Evolutionary conservation across 2,329 filamentous ascomycete species (phyloP).

Genomic region (Podosphaera aphanis): DNA sequence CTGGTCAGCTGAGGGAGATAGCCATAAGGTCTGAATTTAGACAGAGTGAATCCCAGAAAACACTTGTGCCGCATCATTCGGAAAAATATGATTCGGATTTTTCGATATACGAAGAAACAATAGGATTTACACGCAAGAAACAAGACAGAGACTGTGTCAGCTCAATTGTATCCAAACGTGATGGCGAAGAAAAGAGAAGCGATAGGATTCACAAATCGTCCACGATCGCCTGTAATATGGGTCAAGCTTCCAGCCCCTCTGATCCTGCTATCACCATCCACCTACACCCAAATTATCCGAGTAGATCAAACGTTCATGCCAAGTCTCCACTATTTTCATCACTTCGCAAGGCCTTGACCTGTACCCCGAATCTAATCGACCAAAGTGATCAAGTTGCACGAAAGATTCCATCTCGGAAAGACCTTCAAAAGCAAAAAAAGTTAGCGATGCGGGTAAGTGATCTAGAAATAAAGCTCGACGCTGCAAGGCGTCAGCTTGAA

Average conservation of each 20-base stretch:
- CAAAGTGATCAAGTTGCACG: not conserved
- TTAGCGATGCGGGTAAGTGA: constrained; percentile 35
- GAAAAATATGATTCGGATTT: constrained; percentile 14
- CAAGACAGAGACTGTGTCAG: not conserved
- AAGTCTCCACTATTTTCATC: constrained; percentile 7
- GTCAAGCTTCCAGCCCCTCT: not conserved
- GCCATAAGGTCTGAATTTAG: constrained; percentile 6
- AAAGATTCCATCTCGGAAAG: constrained; percentile 26
- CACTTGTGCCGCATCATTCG: not conserved
- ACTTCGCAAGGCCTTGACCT: constrained; percentile 6
- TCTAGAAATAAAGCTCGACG: constrained; percentile 31
- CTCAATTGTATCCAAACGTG: constrained; percentile 3
- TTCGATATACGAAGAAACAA: constrained; percentile 5
- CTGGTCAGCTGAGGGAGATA: constrained; percentile 20
- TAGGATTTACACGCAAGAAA: not conserved
- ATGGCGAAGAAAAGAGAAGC: constrained; percentile 6
- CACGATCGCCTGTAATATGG: not conserved
- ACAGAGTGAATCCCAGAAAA: not conserved
- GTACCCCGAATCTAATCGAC: not conserved
- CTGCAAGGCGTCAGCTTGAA: constrained; percentile 27
- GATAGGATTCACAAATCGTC: constrained; percentile 7
- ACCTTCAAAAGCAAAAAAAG: constrained; percentile 31
- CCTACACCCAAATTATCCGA: constrained; percentile 4
- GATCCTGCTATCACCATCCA: constrained; percentile 1
- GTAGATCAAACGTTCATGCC: constrained; percentile 5